Evolutionary conservation across 345 rosid genomes (phyloP).

Genomic region (Lenwebbia sp.): DNA sequence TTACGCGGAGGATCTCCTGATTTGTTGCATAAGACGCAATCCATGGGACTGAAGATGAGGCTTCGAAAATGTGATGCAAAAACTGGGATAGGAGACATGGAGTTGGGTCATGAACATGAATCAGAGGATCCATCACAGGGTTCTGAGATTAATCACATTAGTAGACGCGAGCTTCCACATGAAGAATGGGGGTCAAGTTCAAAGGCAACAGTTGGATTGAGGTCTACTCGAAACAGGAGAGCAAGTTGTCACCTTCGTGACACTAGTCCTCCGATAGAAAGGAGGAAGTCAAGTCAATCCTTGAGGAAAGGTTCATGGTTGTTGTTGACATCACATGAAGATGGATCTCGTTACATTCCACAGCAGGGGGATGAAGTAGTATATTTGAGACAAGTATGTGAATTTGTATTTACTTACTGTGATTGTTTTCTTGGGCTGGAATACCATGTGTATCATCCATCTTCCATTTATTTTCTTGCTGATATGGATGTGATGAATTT

Average conservation of each 20-base stretch:
- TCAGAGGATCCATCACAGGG: slow-evolving; percentile 13
- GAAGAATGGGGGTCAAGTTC: slow-evolving; percentile 68
- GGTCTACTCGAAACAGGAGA: slow-evolving; percentile 85
- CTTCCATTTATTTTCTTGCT: not conserved
- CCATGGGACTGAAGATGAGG: slow-evolving; percentile 20
- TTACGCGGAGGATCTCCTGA: slow-evolving; percentile 24
- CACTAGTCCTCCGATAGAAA: slow-evolving; percentile 39
- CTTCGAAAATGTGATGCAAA: slow-evolving; percentile 8
- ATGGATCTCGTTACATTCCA: slow-evolving; percentile 90
- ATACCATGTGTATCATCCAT: not conserved
- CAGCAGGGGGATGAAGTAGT: slow-evolving; percentile 83
- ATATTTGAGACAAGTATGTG: slow-evolving; percentile 81
- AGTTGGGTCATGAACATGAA: slow-evolving; percentile 18
- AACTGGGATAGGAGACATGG: slow-evolving; percentile 11
- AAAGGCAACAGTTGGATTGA: slow-evolving; percentile 47
- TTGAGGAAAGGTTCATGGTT: slow-evolving; percentile 69
- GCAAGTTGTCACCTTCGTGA: slow-evolving; percentile 50
- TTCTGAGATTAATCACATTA: not conserved
- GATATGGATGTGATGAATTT: not conserved
- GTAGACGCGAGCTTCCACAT: slow-evolving; percentile 28
- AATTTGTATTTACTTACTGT: not conserved
- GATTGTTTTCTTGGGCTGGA: not conserved
- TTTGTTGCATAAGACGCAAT: slow-evolving; percentile 20
- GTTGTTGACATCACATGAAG: slow-evolving; percentile 66
- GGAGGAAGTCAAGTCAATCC: slow-evolving; percentile 39